These are phyloP conservation scores for Salix purpurea DNA, from an alignment of 345 rosid genomes.

Conservation along the genomic window DNA sequence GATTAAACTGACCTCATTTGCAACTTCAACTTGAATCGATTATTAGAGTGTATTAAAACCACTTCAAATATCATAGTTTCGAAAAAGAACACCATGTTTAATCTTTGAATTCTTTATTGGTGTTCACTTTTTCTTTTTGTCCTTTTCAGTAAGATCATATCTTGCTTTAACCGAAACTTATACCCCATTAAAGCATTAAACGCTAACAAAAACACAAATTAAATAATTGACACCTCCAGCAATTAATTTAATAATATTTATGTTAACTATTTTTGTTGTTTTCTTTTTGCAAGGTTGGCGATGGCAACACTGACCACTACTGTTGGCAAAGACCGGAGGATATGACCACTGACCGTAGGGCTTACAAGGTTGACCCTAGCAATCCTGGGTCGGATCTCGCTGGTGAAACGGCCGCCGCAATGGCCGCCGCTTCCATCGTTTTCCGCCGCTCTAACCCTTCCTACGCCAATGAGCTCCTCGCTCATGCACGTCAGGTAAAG, in stretches of 20 bases:
- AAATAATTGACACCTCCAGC: not conserved
- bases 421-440: constrained; percentile 96
- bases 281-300: constrained; percentile 63
- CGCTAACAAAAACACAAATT: not conserved
- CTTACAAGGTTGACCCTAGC: constrained; percentile 79
- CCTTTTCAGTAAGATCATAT: constrained; percentile 7
- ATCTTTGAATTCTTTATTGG: not conserved
- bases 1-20: not conserved
- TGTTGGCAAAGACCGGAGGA: constrained; percentile 99
- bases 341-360: constrained; percentile 93
- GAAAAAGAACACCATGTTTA: not conserved
- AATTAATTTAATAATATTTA: not conserved
- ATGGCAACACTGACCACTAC: constrained; percentile 93
- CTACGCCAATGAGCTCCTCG: constrained; percentile 68
- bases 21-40: not conserved
- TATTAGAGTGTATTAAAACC: not conserved
- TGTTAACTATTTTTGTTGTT: not conserved
- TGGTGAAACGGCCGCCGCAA: constrained; percentile 96
- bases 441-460: constrained; percentile 70
- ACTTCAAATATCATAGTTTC: not conserved
- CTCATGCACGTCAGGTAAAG: constrained; percentile 78
- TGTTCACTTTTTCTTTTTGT: not conserved
- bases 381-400: constrained; percentile 99
- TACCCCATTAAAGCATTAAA: not conserved
- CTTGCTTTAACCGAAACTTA: not conserved